Conservation (phyloP, 352 stramenopile genomes). For the Achlya hypogyna region DNA sequence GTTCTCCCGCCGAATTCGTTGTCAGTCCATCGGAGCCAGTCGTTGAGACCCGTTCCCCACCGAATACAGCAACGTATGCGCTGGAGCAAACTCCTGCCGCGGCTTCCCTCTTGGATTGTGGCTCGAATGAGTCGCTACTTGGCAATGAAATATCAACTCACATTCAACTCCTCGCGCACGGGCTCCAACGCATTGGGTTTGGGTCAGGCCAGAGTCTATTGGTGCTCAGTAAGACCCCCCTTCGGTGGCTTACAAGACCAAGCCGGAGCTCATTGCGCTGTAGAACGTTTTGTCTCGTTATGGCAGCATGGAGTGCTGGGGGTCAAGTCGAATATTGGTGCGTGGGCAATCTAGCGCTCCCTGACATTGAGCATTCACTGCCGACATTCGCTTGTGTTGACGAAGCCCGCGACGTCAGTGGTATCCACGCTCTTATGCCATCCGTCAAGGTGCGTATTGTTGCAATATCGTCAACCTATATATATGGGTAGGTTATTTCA, state of each 20-base stretch:
- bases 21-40: too few species aligned
- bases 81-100: too few species aligned
- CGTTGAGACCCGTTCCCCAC: too few species aligned
- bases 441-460: background rate
- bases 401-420: background rate
- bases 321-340: constrained; percentile 1
- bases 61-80: too few species aligned
- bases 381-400: background rate
- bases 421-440: background rate
- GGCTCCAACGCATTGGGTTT: background rate
- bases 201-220: background rate
- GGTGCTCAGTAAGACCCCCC: background rate
- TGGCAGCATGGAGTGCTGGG: constrained; percentile 9
- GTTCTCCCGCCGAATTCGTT: too few species aligned
- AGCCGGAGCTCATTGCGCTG: background rate
- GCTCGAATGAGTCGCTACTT: too few species aligned
- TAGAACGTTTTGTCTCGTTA: constrained; percentile 7
- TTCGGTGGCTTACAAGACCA: background rate
- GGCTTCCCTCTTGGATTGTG: too few species aligned
- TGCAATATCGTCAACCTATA: background rate
- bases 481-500: background rate
- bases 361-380: background rate
- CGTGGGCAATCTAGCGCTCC: background rate
- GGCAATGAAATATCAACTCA: background rate
- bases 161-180: background rate